Base-by-base conservation (phyloP, 495 filamentous ascomycete species). In the Pyrenula aspistea region DNA sequence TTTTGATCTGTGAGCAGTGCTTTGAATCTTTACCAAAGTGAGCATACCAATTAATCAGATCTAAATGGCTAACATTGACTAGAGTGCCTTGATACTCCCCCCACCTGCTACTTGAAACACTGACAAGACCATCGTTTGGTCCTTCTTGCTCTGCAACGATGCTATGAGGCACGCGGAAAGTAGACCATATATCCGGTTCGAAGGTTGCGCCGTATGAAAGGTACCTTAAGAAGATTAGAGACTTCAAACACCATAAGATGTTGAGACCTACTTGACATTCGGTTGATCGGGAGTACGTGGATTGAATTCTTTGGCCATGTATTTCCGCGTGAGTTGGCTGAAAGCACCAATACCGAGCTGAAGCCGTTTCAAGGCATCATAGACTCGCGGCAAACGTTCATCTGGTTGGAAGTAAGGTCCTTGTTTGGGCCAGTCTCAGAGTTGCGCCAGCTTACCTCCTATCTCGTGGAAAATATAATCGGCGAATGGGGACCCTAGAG, bases 51-150 rank as follows among this genome's bases (percentile, higher is more conserved):
- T 96, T 96, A 68, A 96, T 98, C 54, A 95, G 72, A 62, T 96
- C 91, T 2, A 96, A 71, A 70, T 98, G 93, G 67, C 84, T 94
- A 24, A 95, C 89, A 10, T 81, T 83, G 2, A 91, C 69, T n/a
- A 98, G 67, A 2, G 93, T 96, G 2, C 93, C 93, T 67, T 92
- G 88, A 66, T 96, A 96, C 20, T 73, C 67, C n/a, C 93, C 93
- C 91, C 92, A 96, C 62, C 79, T 77, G 59, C 85, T 85, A 63
- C 90, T 95, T 10, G 77, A 70, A 23, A 96, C 89, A 64, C 88
- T 94, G 19, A 98, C 93, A 2, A 98, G 78, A 0, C 93, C 93
- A 61, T 98, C 93, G 66, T 98, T 98, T 1, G 83, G 80, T 0
- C 91, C 92, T 70, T 96, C 93, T 2, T 69, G 59, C 42, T 77